phyloP scores from a whole-genome alignment of 768 basidiomycete genomes.

The Rossbeevera mucosa region DNA sequence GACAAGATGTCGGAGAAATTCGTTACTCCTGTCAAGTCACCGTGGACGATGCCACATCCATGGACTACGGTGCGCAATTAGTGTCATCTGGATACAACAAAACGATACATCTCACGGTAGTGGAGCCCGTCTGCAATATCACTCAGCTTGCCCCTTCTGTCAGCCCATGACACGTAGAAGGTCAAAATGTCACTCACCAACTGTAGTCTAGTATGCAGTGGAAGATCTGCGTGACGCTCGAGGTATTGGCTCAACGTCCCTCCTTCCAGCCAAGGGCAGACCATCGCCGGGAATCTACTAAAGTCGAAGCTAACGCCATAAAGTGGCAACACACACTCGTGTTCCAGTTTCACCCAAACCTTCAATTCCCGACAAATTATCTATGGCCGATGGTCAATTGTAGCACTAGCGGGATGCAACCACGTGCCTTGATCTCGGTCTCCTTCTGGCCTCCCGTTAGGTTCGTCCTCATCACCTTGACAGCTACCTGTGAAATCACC shows the following conservation, averaged over 20 bases:
- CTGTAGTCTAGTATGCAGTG: not conserved
- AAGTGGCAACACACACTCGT: slow-evolving; percentile 26
- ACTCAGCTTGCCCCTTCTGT: slow-evolving; percentile 6
- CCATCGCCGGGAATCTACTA: slow-evolving; percentile 30
- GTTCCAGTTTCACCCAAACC: slow-evolving; percentile 27
- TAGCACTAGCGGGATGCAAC: not conserved
- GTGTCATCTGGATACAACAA: not conserved
- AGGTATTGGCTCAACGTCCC: slow-evolving; percentile 27
- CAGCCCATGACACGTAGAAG: not conserved
- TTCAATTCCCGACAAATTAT: slow-evolving; percentile 15
- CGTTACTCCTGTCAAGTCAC: slow-evolving; percentile 42
- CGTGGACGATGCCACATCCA: slow-evolving; percentile 35
- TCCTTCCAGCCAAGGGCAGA: slow-evolving; percentile 33
- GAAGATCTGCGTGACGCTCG: slow-evolving; percentile 8
- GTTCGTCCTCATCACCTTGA: slow-evolving; percentile 25
- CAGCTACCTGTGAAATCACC: slow-evolving; percentile 18
- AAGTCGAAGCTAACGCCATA: slow-evolving; percentile 29
- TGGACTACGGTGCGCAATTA: slow-evolving; percentile 11
- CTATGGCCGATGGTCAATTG: not conserved
- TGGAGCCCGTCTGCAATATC: slow-evolving; percentile 20
- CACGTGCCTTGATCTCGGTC: slow-evolving; percentile 11
- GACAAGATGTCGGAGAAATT: not conserved
- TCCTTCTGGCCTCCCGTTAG: slow-evolving; percentile 4
- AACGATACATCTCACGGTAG: slow-evolving; percentile 13
- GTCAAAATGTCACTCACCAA: slow-evolving; percentile 14